These are phyloP conservation scores for Pseudogymnoascus destructans DNA, from an alignment of 2,329 filamentous ascomycete genomes.

Conservation along the genomic window DNA sequence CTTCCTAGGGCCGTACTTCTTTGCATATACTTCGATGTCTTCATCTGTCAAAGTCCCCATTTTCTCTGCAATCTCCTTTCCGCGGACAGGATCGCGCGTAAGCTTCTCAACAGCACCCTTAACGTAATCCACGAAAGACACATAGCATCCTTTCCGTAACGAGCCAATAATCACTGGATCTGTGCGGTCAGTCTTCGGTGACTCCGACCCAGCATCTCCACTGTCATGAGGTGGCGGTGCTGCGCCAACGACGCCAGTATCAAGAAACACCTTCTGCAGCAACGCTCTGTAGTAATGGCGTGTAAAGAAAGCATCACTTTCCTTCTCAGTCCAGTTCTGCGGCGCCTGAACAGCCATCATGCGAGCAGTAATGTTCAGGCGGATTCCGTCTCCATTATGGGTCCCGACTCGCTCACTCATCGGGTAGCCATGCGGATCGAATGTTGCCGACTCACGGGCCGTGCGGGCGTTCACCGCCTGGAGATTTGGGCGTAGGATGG, in stretches of 20 bases:
- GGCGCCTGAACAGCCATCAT: conserved; percentile 99
- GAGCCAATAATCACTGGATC: conserved; percentile 79
- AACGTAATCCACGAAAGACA: conserved; percentile 62
- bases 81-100: conserved; percentile 43
- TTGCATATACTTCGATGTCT: conserved; percentile 60
- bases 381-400: conserved; percentile 48
- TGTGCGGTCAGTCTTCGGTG: conserved; percentile 45
- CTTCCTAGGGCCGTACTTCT: conserved; percentile 48
- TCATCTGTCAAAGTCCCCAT: conserved; percentile 60
- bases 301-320: conserved; percentile 80
- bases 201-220: conserved; percentile 21
- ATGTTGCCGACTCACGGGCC: conserved; percentile 52
- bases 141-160: conserved; percentile 67
- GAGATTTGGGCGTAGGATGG: conserved; percentile 57
- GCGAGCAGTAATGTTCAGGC: conserved; percentile 86
- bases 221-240: conserved; percentile 11
- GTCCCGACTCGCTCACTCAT: conserved; percentile 63
- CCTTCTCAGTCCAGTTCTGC: conserved; percentile 71
- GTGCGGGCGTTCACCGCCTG: conserved; percentile 57
- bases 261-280: conserved; percentile 83
- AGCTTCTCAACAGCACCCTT: conserved; percentile 71
- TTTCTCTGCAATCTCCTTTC: conserved; percentile 47
- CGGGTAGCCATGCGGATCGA: conserved; percentile 84
- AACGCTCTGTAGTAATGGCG: conserved; percentile 87
- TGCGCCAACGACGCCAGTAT: conserved; percentile 60